Conservation (phyloP, 192 early-diverging fungal species). For the Allomyces macrogynus region DNA sequence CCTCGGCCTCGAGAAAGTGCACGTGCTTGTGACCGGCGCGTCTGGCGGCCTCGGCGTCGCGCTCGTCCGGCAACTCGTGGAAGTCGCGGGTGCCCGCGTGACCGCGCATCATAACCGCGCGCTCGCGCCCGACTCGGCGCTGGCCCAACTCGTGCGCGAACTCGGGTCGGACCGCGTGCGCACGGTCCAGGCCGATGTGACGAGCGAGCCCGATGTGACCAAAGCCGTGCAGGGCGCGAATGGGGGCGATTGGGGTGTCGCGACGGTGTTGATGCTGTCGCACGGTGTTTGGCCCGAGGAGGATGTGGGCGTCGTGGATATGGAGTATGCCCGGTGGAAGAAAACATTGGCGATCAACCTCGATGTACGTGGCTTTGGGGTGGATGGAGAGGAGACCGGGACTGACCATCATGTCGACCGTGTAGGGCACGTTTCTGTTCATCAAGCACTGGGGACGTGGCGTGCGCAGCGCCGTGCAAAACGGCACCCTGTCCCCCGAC, state of each 20-base stretch:
- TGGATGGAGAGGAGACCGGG: too few species aligned
- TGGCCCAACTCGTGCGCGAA: slow-evolving; percentile 10
- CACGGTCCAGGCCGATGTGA: slow-evolving; percentile 16
- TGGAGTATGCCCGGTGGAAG: slow-evolving; percentile 24
- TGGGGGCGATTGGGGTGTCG: not conserved
- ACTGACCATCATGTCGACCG: too few species aligned
- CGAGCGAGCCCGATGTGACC: slow-evolving; percentile 15
- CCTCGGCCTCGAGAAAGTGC: slow-evolving; percentile 15
- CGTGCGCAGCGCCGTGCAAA: slow-evolving; percentile 7
- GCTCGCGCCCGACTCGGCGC: not conserved
- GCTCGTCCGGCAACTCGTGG: slow-evolving; percentile 19
- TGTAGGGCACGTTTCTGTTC: slow-evolving; percentile 22
- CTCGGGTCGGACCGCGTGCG: slow-evolving; percentile 9
- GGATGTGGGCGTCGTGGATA: slow-evolving; percentile 25
- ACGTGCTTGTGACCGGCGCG: slow-evolving; percentile 35
- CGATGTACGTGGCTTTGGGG: slow-evolving; percentile 1
- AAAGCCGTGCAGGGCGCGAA: slow-evolving; percentile 6
- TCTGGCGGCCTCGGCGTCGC: slow-evolving; percentile 30
- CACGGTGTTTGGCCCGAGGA: slow-evolving; percentile 34
- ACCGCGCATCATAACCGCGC: slow-evolving; percentile 29
- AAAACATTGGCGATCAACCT: slow-evolving; percentile 29
- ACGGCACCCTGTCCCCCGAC: not conserved
- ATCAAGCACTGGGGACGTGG: slow-evolving; percentile 11
- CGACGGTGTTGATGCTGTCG: slow-evolving; percentile 19
- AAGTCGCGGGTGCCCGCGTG: slow-evolving; percentile 19